Evolutionary conservation across 169 alveolate genomes (phyloP).

Genomic region (Cryptosporidium meleagridis): DNA sequence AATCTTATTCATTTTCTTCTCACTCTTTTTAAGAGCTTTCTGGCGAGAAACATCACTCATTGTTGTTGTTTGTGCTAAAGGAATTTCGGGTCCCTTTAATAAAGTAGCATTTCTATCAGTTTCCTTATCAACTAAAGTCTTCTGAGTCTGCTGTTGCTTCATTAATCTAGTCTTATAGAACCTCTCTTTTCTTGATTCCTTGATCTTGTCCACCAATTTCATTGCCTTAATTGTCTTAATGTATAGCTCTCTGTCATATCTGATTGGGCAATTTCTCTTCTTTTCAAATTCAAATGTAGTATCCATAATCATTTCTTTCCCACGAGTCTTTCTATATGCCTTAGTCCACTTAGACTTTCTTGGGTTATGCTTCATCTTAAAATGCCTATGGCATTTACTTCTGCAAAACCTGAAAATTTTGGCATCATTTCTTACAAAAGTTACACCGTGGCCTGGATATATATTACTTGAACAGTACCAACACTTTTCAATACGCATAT

Average conservation of each 20-base stretch:
- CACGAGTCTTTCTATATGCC: slow-evolving; percentile 94
- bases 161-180: slow-evolving; percentile 75
- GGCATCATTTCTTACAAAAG: slow-evolving; percentile 97
- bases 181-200: slow-evolving; percentile 88
- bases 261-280: slow-evolving; percentile 94
- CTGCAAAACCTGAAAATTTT: slow-evolving; percentile 97
- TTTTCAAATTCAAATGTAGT: slow-evolving; percentile 95
- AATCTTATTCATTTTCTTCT: slow-evolving; percentile 50
- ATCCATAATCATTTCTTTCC: slow-evolving; percentile 96
- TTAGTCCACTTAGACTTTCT: slow-evolving; percentile 99
- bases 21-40: slow-evolving; percentile 22
- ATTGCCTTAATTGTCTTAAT: slow-evolving; percentile 96
- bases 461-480: slow-evolving; percentile 96
- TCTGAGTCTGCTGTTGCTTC: slow-evolving; percentile 72
- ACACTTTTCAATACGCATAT: slow-evolving; percentile 96
- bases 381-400: slow-evolving; percentile 97
- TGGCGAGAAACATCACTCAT: slow-evolving; percentile 62
- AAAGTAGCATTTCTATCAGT: slow-evolving; percentile 58
- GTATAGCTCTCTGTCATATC: slow-evolving; percentile 94
- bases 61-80: slow-evolving; percentile 15
- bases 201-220: slow-evolving; percentile 93
- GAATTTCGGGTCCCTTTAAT: slow-evolving; percentile 71
- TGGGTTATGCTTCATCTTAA: slow-evolving; percentile 98
- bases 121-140: slow-evolving; percentile 62
- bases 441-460: slow-evolving; percentile 99